Evolutionary conservation across 371 early-diverging fungal genomes (phyloP), one percentile per base, ranked within the genome.

Genomic region (Mucor plumbeus): DNA sequence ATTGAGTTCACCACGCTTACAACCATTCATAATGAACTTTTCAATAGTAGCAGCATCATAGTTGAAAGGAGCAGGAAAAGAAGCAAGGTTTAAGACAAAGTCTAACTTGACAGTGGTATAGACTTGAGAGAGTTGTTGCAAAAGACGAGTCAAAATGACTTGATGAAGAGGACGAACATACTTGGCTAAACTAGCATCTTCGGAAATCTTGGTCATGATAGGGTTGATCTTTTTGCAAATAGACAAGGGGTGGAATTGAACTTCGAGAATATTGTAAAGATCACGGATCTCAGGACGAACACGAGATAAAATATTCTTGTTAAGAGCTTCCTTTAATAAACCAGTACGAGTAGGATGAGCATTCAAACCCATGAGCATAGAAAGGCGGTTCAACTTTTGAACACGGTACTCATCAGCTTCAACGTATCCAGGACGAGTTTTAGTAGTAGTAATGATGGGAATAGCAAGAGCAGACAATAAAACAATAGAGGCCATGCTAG

Each of bases 221-320:
- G 95, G 98, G 60, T 92, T 91, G 72, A 98, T 92, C 88, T 92
- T 94, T 81, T 94, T 91, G 90, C 97, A 95, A 75, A 98, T 96
- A 39, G 96, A 94, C 61, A 99, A 87, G 61, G 99, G 99, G 68
- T 98, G 97, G 92, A 99, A 99, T 75, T 96, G 93, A 71, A 93
- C 93, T 84, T 97, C 99, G 59, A 99, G 88, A 38, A 94, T 90
- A 79, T 95, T 90, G 89, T 96, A 97, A 44, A 98, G 85, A 33
- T 96, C 94, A 41, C 92, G 90, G 63, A 97, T 86, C 78, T 95
- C 97, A 26, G 96, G 93, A 50, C 91, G 88, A 53, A 95, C 97
- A 61, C 91, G 91, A 62, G 88, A 82, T 64, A 96, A 88, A 47
- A 97, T 90, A 78, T 90, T 91, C 77, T 93, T 91, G 87, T 87